These are phyloP conservation scores for Puccinia sorghi DNA, from an alignment of 1,284 basidiomycete genomes.

Conservation along the genomic window DNA sequence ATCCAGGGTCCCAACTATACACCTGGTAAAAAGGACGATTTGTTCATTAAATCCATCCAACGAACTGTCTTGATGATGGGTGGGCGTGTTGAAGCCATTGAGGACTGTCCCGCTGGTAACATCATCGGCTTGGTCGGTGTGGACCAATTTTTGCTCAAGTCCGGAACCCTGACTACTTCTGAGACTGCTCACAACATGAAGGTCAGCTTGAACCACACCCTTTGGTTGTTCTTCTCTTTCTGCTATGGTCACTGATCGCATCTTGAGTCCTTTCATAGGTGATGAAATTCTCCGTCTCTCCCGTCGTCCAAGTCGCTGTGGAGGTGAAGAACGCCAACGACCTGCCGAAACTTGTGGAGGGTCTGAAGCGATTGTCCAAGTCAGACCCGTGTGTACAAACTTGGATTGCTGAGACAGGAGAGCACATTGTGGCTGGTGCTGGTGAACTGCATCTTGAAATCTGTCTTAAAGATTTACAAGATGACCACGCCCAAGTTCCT, in stretches of 20 bases:
- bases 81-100: slow-evolving; percentile 96
- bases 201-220: slow-evolving; percentile 67
- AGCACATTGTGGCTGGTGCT: slow-evolving; percentile 99
- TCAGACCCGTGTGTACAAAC: slow-evolving; percentile 99
- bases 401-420: slow-evolving; percentile 87
- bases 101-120: slow-evolving; percentile 99
- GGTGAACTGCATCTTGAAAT: slow-evolving; percentile 99
- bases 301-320: slow-evolving; percentile 98
- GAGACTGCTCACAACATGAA: slow-evolving; percentile 99
- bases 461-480: slow-evolving; percentile 98
- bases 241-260: background rate
- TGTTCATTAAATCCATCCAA: slow-evolving; percentile 98
- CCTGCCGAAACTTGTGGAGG: slow-evolving; percentile 99
- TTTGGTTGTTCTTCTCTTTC: background rate
- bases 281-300: slow-evolving; percentile 69
- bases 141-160: slow-evolving; percentile 97
- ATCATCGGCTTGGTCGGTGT: slow-evolving; percentile 99
- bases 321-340: slow-evolving; percentile 99
- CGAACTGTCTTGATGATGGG: slow-evolving; percentile 99
- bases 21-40: slow-evolving; percentile 98
- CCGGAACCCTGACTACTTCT: slow-evolving; percentile 92
- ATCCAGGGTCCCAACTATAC: slow-evolving; percentile 99
- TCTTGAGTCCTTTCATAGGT: slow-evolving; percentile 8
- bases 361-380: slow-evolving; percentile 99
- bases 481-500: slow-evolving; percentile 98